These are phyloP conservation scores for Ceratocystis cubensis DNA, from an alignment of 2,329 filamentous ascomycete genomes.

Conservation along the genomic window DNA sequence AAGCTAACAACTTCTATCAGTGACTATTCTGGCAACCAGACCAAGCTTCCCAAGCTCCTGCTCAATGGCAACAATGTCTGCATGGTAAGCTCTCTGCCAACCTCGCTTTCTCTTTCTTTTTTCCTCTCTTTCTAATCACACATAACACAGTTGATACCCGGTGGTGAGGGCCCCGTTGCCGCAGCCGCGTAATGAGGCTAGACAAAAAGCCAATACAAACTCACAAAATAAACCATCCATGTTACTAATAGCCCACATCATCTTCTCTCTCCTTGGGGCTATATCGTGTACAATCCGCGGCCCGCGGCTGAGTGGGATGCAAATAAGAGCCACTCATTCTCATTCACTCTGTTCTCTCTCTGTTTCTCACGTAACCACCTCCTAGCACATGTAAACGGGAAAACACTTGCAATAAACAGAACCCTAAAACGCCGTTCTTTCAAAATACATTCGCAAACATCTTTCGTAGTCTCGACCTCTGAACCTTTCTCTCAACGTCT, in stretches of 20 bases:
- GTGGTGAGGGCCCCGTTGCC: conserved; percentile 55
- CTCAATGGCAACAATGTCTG: conserved; percentile 98
- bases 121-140: conserved; percentile 16
- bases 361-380: not conserved
- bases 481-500: not conserved
- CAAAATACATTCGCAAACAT: not conserved
- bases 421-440: conserved; percentile 12
- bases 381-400: not conserved
- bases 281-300: not conserved
- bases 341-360: too few species aligned
- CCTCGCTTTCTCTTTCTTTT: not conserved
- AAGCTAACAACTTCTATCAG: conserved; percentile 35
- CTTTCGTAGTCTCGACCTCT: not conserved
- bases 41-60: conserved; percentile 84
- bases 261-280: not conserved
- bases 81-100: conserved; percentile 57
- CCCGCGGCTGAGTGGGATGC: not conserved
- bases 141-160: conserved; percentile 55
- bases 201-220: not conserved
- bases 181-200: conserved; percentile 23
- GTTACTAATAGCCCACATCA: not conserved
- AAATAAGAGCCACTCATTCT: not conserved
- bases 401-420: conserved; percentile 4
- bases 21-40: conserved; percentile 79
- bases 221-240: not conserved